These are phyloP conservation scores for Pochonia chlamydosporia DNA, from an alignment of 2,329 filamentous ascomycete species.

Conservation along the genomic window DNA sequence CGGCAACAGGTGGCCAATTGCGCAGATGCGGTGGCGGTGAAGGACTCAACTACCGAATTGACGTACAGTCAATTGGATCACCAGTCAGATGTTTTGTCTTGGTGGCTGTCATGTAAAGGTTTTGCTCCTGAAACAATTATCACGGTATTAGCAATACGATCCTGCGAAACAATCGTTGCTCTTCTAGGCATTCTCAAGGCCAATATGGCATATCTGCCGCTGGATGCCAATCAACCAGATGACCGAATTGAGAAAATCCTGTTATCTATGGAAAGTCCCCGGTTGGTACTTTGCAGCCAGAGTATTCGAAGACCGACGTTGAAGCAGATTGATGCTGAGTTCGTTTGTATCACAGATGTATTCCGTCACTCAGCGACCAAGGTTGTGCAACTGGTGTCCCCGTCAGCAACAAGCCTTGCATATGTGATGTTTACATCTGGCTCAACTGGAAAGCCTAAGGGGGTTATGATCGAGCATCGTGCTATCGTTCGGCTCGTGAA, in stretches of 20 bases:
- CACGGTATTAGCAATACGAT: background rate
- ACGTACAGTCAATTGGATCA: conserved; percentile 1
- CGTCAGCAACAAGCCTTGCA: conserved; percentile 1
- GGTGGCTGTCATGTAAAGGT: background rate
- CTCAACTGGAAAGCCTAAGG: conserved; percentile 1
- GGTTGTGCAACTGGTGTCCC: too few species aligned
- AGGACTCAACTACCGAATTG: background rate
- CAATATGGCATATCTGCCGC: conserved; percentile 18
- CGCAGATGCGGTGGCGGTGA: background rate
- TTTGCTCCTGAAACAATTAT: conserved; percentile 1
- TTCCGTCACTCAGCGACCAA: too few species aligned
- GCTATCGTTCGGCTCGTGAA: background rate
- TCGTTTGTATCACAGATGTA: background rate
- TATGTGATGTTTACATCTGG: conserved; percentile 5
- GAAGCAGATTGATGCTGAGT: background rate
- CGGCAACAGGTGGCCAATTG: background rate
- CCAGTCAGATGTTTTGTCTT: background rate
- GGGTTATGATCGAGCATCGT: conserved; percentile 2
- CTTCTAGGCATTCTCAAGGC: conserved; percentile 20
- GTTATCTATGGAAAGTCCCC: conserved; percentile 4
- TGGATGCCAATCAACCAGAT: conserved; percentile 15
- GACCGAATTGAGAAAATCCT: conserved; percentile 15
- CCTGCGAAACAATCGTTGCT: conserved; percentile 6
- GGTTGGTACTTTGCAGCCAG: conserved; percentile 12
- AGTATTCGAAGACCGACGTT: background rate